A percentile compares a stretch with the other conserved stretches of the same genome.
Conservation (phyloP, 768 basidiomycete species). For the Suillus subluteus region DNA sequence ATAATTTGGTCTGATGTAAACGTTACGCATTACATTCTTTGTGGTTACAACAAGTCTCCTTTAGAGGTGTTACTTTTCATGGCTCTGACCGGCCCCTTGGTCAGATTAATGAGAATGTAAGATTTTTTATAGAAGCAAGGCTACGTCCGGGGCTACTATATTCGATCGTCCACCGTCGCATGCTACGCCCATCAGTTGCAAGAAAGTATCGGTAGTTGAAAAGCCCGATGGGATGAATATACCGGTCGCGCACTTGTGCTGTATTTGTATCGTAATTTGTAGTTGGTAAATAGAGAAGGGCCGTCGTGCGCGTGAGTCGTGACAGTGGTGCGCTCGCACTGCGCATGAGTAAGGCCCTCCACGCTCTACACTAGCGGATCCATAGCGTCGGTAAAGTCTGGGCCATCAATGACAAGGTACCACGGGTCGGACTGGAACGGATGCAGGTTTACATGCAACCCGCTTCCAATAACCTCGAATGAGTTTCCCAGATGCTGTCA, state of each 20-base stretch:
- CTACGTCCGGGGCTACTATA: background rate
- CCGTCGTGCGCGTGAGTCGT: background rate
- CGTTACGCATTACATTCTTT: background rate
- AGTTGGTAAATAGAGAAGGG: background rate
- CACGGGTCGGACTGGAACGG: background rate
- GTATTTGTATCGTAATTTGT: background rate
- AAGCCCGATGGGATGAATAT: background rate
- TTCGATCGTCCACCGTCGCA: background rate
- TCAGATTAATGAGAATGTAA: background rate
- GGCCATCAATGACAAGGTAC: background rate
- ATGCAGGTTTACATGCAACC: background rate
- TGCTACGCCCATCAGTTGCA: background rate
- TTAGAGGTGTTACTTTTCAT: background rate
- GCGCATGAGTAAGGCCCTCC: background rate
- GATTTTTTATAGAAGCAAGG: background rate
- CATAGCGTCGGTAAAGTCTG: background rate
- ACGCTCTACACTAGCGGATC: background rate
- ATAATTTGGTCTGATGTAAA: background rate
- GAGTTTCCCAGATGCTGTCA: background rate
- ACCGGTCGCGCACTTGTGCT: background rate
- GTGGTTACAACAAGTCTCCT: background rate
- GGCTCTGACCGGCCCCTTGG: background rate
- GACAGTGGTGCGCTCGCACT: background rate
- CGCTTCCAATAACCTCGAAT: background rate
- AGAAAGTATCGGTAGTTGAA: background rate